Evolutionary conservation across 1,139 yeast genomes (phyloP), one percentile per base, ranked within the genome.

Genomic region (Kodamaea derodonti): DNA sequence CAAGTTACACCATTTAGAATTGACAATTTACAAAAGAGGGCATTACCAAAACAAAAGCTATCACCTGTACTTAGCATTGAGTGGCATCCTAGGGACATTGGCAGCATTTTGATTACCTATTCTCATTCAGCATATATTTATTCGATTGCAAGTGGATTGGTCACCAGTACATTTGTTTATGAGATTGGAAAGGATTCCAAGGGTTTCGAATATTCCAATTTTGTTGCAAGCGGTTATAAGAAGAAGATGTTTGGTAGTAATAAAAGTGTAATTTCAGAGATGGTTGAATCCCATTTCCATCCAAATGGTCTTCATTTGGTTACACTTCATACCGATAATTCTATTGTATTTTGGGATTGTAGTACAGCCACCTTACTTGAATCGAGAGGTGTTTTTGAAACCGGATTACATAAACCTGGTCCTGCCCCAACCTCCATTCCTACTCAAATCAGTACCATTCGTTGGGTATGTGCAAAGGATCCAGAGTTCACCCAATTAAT

Each of bases 321-420:
- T 12, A 82, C 95, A 0, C 74, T 79, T 2, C 95, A 90, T 53
- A 77, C 65, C 14, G 97, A 90, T 49, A 92, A 90, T 33, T 75
- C 95, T 0, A 51, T 94, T 30, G 95, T 78, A 4, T 92, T 92
- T 50, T 94, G 97, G 97, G 98, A 92, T 57, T 81, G 86, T 1
- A 72, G 78, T 25, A 80, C 81, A 27, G 95, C 94, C 0, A 75
- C 76, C 11, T 60, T 81, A 30, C 64, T 92, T 6, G 81, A 80
- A 37, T 90, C 96, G 1, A 72, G 97, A 46, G 75, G 86, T 2
- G 47, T 84, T 6, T 72, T 75, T 39, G 94, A 84, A 34, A 65
- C 78, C 4, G 74, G 78, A 37, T 74, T 87, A 17, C 80, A 87
- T 48, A 55, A 61, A 18, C 81, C 84, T 34, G 66, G 69, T 0